Base-by-base conservation (phyloP, 1,284 basidiomycete genomes). In the Irpex sp. region DNA sequence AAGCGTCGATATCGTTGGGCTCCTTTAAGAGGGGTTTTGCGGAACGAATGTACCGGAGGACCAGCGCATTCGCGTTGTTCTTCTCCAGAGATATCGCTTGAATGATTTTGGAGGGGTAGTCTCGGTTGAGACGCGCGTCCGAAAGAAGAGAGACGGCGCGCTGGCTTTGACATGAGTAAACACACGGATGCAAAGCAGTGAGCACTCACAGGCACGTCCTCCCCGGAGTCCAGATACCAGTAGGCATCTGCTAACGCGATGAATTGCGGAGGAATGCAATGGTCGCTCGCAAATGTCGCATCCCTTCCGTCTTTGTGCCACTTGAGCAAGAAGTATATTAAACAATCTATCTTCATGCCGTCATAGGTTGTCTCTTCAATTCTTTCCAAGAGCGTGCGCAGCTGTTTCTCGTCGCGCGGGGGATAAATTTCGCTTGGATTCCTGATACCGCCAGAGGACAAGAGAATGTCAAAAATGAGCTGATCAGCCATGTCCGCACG, bases 321-420 rank as follows among this genome's bases (percentile, higher is more conserved):
- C 70, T 90, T 92, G 61, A 93, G 78, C 64, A 93, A 75, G 69
- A 86, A 92, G 74, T 92, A 93, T 1, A 92, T 76, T 39, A 93
- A 76, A 66, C 88, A 90, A 65, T 92, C 86, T 72, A 87, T 87
- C 79, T 93, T 93, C 62, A 93, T 79, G 35, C 75, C 71, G 72
- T 94, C 92, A 68, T 90, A 94, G 4, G 76, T 72, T 1, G 84
- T 88, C 36, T 75, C 67, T 59, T 83, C 79, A 65, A 93, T 89
- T 19, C 83, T 83, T 19, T 81, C 75, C 50, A 93, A 75, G 4
- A 93, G 79, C 7, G 75, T 76, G 60, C 79, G 71, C 21, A 93
- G 81, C 2, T 78, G 72, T 8, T 75, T 73, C 43, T 78, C 74
- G 73, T 86, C 83, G n/a, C 73, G 69, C 0, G 92, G 91, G 13